phyloP scores from a whole-genome alignment of 2,329 filamentous ascomycete species.

The Incumbomyces lentus region DNA sequence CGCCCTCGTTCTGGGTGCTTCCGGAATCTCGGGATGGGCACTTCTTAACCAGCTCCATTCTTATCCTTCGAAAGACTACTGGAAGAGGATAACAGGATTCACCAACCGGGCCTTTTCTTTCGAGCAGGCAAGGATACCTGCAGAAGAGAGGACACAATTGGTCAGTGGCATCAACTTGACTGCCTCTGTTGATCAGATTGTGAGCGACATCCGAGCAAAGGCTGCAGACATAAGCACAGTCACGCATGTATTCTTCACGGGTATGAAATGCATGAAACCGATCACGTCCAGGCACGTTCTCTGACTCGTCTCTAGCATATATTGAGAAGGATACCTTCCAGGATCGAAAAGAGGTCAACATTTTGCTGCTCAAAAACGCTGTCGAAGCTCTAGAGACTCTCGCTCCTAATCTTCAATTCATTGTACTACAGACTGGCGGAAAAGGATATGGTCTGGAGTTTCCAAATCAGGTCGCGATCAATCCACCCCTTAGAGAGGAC shows the following conservation, averaged over 20 bases:
- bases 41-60: constrained; percentile 25
- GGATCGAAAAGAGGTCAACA: constrained; percentile 25
- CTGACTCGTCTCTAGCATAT: constrained; percentile 11
- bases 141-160: constrained; percentile 26
- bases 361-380: constrained; percentile 29
- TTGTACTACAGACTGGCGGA: constrained; percentile 28
- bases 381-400: constrained; percentile 25
- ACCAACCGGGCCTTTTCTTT: constrained; percentile 30
- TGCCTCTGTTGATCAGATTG: constrained; percentile 12
- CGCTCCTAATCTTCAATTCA: constrained; percentile 23
- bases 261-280: constrained; percentile 11
- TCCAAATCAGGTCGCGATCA: constrained; percentile 23
- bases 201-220: constrained; percentile 26
- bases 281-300: background rate
- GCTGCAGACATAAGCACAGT: constrained; percentile 28
- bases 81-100: constrained; percentile 28
- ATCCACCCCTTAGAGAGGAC: constrained; percentile 24
- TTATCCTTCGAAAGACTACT: background rate
- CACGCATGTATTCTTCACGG: constrained; percentile 33
- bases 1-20: constrained; percentile 34
- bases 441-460: constrained; percentile 32
- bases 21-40: constrained; percentile 35
- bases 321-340: constrained; percentile 17
- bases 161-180: constrained; percentile 31
- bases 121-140: constrained; percentile 29